Evolutionary conservation across 805 yeast species (phyloP).

Genomic region (Metschnikowia noctiluminum): DNA sequence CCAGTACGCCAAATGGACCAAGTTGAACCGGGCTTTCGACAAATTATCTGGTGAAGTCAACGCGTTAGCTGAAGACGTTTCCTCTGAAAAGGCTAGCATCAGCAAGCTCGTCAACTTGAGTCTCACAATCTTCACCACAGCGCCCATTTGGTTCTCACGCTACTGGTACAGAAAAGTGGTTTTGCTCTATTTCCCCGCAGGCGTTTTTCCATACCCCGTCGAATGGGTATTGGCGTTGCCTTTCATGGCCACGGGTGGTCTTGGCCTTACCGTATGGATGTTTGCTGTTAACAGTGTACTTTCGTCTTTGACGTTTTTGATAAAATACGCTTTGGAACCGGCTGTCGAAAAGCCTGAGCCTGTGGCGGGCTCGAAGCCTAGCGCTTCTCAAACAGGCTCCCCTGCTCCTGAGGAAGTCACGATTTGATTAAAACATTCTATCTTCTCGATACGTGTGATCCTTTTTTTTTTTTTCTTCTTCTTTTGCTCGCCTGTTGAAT

Average conservation of each 20-base stretch:
- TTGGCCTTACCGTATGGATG: slow-evolving; percentile 60
- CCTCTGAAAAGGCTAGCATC: slow-evolving; percentile 33
- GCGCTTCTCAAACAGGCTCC: too few relatives aligned
- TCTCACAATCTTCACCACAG: slow-evolving; percentile 39
- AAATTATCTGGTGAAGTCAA: slow-evolving; percentile 52
- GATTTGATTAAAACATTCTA: neutral
- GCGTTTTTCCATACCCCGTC: slow-evolving; percentile 51
- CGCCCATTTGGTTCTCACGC: slow-evolving; percentile 48
- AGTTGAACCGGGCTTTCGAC: slow-evolving; percentile 71
- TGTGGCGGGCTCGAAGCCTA: neutral
- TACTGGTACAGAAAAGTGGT: slow-evolving; percentile 51
- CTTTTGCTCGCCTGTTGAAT: too few relatives aligned
- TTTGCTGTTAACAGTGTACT: slow-evolving; percentile 37
- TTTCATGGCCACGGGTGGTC: slow-evolving; percentile 56
- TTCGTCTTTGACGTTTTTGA: slow-evolving; percentile 13
- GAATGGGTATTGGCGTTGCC: slow-evolving; percentile 64
- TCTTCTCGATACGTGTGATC: too few relatives aligned
- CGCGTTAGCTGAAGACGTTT: slow-evolving; percentile 36
- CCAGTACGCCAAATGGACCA: slow-evolving; percentile 94
- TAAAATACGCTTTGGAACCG: slow-evolving; percentile 17
- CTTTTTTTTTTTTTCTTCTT: too few relatives aligned
- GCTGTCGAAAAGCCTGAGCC: slow-evolving; percentile 15
- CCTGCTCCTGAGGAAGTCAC: too few relatives aligned
- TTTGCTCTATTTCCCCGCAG: slow-evolving; percentile 57
- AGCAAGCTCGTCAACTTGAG: slow-evolving; percentile 29